A percentile compares a stretch with the other conserved stretches of the same genome.
These are phyloP conservation scores for Shiraia bambusicola DNA, from an alignment of 2,329 filamentous ascomycete species.

Conservation along the genomic window DNA sequence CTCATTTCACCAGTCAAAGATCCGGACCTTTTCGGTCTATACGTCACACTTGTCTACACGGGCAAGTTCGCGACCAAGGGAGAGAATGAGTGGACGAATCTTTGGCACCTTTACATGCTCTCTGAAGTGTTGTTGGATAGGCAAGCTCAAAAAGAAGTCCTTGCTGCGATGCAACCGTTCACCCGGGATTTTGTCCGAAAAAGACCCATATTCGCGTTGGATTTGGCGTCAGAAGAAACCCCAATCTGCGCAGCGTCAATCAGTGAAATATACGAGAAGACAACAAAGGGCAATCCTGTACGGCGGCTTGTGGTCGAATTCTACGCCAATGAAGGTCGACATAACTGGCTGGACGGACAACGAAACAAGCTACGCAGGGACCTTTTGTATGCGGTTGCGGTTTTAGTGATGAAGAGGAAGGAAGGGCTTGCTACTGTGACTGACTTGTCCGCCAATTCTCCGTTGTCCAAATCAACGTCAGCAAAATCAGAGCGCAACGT, in stretches of 20 bases:
- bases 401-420: neutral
- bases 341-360: neutral
- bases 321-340: neutral
- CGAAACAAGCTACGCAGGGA: neutral
- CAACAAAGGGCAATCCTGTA: neutral
- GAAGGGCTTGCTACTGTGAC: no score
- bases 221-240: neutral
- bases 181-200: neutral
- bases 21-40: slow-evolving; percentile 6
- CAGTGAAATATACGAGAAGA: slow-evolving; percentile 1
- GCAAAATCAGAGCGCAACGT: no score
- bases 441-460: no score
- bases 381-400: neutral
- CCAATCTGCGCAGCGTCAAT: neutral
- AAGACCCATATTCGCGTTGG: neutral
- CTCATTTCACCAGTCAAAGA: no score
- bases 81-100: neutral
- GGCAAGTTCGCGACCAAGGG: neutral
- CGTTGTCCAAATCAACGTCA: no score
- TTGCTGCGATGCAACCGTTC: slow-evolving; percentile 2
- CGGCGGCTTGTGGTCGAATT: slow-evolving; percentile 6
- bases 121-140: slow-evolving; percentile 11
- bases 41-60: slow-evolving; percentile 5
- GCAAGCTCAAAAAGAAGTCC: slow-evolving; percentile 4
- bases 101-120: slow-evolving; percentile 12